Evolutionary conservation across 345 rosid genomes (phyloP).

Genomic region (Trapa incisa): DNA sequence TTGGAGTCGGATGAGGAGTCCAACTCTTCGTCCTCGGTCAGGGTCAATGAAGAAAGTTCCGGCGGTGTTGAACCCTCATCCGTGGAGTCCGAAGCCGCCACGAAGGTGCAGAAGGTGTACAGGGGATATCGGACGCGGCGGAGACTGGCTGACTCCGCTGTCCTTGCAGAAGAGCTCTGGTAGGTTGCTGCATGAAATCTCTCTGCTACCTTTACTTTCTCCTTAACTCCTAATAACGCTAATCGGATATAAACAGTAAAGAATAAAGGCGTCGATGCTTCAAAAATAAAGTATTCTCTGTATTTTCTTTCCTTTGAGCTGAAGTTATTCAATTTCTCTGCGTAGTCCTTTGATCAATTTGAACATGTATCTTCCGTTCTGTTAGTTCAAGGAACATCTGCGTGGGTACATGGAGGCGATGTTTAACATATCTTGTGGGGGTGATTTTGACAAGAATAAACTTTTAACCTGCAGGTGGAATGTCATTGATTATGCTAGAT

Average conservation of each 20-base stretch:
- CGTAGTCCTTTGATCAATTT: too few species aligned
- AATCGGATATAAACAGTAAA: too few species aligned
- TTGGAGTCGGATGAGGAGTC: background rate
- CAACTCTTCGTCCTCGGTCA: background rate
- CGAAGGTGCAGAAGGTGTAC: slow-evolving; percentile 28
- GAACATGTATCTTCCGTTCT: too few species aligned
- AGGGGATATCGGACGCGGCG: slow-evolving; percentile 24
- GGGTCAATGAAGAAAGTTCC: background rate
- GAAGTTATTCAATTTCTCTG: background rate
- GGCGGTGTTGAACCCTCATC: background rate
- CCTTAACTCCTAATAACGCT: too few species aligned
- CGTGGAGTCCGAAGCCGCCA: slow-evolving; percentile 10
- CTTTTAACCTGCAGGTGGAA: slow-evolving; percentile 20
- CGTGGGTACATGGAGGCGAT: background rate
- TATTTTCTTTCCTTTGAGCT: background rate
- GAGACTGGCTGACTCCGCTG: slow-evolving; percentile 27
- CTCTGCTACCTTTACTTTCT: too few species aligned
- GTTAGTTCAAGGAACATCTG: background rate
- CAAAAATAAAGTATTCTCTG: background rate
- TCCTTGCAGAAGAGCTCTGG: slow-evolving; percentile 31
- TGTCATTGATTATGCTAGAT: slow-evolving; percentile 23
- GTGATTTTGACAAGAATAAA: background rate
- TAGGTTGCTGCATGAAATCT: slow-evolving; percentile 1
- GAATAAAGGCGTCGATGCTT: background rate
- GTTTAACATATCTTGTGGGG: background rate